phyloP scores from a whole-genome alignment of 257 asterid species.

The Solanum chaucha region DNA sequence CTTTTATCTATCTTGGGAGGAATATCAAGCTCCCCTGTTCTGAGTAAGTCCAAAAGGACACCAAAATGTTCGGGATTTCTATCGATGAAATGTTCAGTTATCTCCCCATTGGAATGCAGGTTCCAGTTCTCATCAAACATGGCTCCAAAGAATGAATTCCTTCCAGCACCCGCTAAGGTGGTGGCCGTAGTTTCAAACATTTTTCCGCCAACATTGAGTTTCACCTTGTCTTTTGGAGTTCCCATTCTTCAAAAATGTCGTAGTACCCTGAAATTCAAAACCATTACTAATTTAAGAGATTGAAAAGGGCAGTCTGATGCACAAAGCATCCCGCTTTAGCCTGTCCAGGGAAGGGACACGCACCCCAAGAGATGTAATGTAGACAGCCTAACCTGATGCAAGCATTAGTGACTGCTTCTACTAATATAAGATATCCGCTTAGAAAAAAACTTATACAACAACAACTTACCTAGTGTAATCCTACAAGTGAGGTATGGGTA shows the following conservation, averaged over 20 bases:
- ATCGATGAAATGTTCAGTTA: conserved; percentile 61
- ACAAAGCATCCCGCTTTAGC: background rate
- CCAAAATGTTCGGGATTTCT: conserved; percentile 77
- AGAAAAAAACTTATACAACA: background rate
- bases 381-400: background rate
- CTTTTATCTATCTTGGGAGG: too few relatives aligned
- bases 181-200: conserved; percentile 78
- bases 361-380: background rate
- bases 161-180: conserved; percentile 74
- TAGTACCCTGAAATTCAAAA: background rate
- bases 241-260: conserved; percentile 32
- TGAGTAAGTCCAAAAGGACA: too few relatives aligned
- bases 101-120: conserved; percentile 29
- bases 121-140: conserved; percentile 76
- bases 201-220: conserved; percentile 68
- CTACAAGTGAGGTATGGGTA: too few relatives aligned
- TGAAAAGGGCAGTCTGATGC: background rate
- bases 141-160: conserved; percentile 67
- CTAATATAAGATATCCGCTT: background rate
- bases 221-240: conserved; percentile 54
- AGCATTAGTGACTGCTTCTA: background rate
- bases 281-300: background rate
- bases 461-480: too few relatives aligned
- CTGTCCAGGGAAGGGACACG: too few relatives aligned
- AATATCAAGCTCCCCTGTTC: too few relatives aligned